A percentile compares a stretch with the other conserved stretches of the same genome.
Evolutionary conservation across 768 basidiomycete genomes (phyloP).

Genomic region (Peribolospora kevripleyi): DNA sequence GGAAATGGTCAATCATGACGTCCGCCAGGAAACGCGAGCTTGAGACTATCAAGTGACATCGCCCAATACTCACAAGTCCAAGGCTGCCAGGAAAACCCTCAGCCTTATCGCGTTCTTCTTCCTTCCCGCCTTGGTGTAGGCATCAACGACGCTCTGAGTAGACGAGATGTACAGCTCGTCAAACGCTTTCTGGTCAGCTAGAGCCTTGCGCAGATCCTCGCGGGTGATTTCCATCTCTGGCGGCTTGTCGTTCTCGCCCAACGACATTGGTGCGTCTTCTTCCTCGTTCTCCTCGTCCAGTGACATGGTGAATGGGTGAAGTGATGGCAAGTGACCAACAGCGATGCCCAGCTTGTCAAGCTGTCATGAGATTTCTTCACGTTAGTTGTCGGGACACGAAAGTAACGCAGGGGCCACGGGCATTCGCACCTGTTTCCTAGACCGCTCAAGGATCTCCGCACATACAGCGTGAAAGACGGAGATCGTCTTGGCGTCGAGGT

Average conservation of each 20-base stretch:
- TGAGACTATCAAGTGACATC: background rate
- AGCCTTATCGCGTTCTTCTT: constrained; percentile 64
- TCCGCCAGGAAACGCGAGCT: constrained; percentile 4
- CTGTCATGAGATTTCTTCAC: constrained; percentile 21
- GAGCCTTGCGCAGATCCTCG: constrained; percentile 33
- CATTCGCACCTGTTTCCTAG: constrained; percentile 46
- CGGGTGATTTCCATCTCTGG: constrained; percentile 28
- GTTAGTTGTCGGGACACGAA: background rate
- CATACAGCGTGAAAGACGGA: constrained; percentile 44
- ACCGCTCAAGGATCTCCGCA: constrained; percentile 75
- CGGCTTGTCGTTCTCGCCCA: background rate
- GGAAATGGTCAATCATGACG: background rate
- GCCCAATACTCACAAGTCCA: constrained; percentile 46
- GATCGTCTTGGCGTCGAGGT: constrained; percentile 28
- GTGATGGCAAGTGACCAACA: constrained; percentile 41
- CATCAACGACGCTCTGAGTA: constrained; percentile 61
- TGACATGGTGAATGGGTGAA: constrained; percentile 42
- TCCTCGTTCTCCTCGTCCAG: constrained; percentile 9
- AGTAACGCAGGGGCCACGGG: background rate
- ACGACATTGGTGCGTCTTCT: background rate
- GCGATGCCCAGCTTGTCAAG: constrained; percentile 62
- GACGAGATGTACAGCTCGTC: constrained; percentile 49
- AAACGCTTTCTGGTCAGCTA: constrained; percentile 36
- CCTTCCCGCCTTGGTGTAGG: constrained; percentile 59
- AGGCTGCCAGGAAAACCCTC: constrained; percentile 60